Evolutionary conservation across 257 asterid species (phyloP), one percentile per base, ranked within the genome.

Genomic region (Leonotis leonurus): DNA sequence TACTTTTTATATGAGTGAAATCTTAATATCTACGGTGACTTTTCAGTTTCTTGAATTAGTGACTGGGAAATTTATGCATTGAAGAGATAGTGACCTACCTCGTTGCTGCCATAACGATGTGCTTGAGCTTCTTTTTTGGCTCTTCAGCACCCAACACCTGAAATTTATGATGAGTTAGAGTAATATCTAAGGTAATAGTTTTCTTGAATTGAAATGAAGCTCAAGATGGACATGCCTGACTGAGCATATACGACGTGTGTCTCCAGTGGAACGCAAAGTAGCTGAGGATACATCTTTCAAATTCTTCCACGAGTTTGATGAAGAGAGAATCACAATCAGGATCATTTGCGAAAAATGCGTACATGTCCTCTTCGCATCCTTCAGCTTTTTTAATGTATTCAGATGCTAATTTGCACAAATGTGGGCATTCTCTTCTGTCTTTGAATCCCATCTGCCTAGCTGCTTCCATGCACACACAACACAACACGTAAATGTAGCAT

Each of bases 231-330:
- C 78, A 20, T 82, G 83, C 98, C 96, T 91, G 96, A 25, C 83
- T 83, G 58, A 88, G 83, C 92, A 88, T 88, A 52, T 59, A 56
- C 1, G 95, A 81, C 59, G 89, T 92, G 53, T 91, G 87, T 66
- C 65, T 78, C 98, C 96, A 91, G 59, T 88, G 98, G 62, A 88
- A 91, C 0, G 98, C 98, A 17, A 85, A 91, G 84, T 91, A 91
- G 75, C 98, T 88, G 39, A 91, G 94, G 44, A 71, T 88, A 69
- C 95, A 81, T 56, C 98, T 80, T 80, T 91, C 96, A 5, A 91
- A 64, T 79, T 88, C 98, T 65, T 91, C 96, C 39, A 88, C 94
- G 53, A 91, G 75, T 73, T 91, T 91, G 37, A 91, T 86, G 48
- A 85, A 91, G n/a, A 85, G 96, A 16, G 96, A 85, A 78, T 91